Evolutionary conservation across 208 protist species (phyloP).

Genomic region (Phytomonas francai): DNA sequence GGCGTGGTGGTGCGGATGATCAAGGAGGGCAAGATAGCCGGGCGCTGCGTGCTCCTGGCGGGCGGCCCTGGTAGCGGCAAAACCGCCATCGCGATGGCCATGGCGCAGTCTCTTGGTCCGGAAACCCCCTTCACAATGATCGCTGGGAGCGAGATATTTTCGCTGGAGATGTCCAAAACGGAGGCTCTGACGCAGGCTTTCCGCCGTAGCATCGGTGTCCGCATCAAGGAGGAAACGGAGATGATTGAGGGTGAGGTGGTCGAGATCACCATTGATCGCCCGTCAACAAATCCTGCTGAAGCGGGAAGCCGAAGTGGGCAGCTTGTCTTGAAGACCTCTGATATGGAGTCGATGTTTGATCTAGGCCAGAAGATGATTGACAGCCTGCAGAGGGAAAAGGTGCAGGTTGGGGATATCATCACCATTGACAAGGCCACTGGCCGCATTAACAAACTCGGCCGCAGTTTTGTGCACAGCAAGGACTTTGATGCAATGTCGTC

Average conservation of each 20-base stretch:
- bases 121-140: constrained; percentile 99
- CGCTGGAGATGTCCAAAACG: constrained; percentile 99
- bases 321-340: constrained; percentile 99
- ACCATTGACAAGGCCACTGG: constrained; percentile 99
- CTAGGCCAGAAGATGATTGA: constrained; percentile 99
- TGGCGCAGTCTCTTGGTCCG: constrained; percentile 96
- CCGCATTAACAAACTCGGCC: constrained; percentile 96
- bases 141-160: constrained; percentile 99
- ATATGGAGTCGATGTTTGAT: constrained; percentile 99
- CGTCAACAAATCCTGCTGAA: constrained; percentile 89
- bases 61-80: constrained; percentile 97
- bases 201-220: constrained; percentile 97
- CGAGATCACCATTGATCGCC: constrained; percentile 97
- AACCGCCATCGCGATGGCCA: constrained; percentile 99
- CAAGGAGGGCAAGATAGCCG: constrained; percentile 98
- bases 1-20: constrained; percentile 97
- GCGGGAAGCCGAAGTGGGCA: constrained; percentile 93
- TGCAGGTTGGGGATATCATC: constrained; percentile 98
- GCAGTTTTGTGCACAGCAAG: constrained; percentile 95
- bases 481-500: constrained; percentile 95
- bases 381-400: constrained; percentile 98
- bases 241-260: constrained; percentile 99
- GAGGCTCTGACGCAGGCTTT: constrained; percentile 99
- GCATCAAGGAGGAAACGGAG: constrained; percentile 99
- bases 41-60: constrained; percentile 98